Percentiles rank a stretch among this genome's conserved stretches.
These are phyloP conservation scores for Rhizophlyctis rosea DNA, from an alignment of 192 early-diverging fungal species.

Conservation along the genomic window DNA sequence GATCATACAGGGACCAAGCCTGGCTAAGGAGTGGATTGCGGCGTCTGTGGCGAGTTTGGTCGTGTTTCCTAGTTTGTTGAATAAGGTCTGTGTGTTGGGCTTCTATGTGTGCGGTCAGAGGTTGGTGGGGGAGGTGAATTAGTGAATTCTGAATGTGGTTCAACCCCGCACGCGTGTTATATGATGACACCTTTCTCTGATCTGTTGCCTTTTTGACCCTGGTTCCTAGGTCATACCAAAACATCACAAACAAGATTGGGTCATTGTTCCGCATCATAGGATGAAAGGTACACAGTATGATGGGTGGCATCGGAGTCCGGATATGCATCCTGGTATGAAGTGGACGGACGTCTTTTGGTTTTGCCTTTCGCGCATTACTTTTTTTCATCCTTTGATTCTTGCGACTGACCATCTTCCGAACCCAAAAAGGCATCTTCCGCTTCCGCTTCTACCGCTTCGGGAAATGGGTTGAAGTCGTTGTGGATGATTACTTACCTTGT, in stretches of 20 bases:
- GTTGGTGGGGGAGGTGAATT: no score
- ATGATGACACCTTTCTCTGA: not conserved
- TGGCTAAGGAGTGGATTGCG: constrained; percentile 25
- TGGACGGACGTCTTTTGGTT: no score
- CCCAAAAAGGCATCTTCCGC: constrained; percentile 46
- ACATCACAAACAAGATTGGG: constrained; percentile 28
- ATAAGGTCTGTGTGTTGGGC: constrained; percentile 3
- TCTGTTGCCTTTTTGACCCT: no score
- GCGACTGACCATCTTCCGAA: not conserved
- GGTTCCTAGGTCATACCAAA: constrained; percentile 11
- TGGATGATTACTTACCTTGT: constrained; percentile 50
- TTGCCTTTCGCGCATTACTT: no score
- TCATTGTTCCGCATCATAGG: constrained; percentile 13
- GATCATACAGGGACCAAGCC: constrained; percentile 5
- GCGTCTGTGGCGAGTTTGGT: constrained; percentile 26
- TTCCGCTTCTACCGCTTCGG: constrained; percentile 51
- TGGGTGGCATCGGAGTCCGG: constrained; percentile 33
- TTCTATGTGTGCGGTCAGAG: not conserved
- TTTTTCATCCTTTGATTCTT: no score
- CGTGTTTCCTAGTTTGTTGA: constrained; percentile 23
- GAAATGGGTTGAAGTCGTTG: constrained; percentile 49
- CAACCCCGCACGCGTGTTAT: not conserved
- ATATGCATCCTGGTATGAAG: constrained; percentile 38
- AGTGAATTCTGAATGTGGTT: not conserved
- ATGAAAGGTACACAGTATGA: constrained; percentile 23